phyloP scores from a whole-genome alignment of 495 filamentous ascomycete species.

The Saxophila tyrrhenica region DNA sequence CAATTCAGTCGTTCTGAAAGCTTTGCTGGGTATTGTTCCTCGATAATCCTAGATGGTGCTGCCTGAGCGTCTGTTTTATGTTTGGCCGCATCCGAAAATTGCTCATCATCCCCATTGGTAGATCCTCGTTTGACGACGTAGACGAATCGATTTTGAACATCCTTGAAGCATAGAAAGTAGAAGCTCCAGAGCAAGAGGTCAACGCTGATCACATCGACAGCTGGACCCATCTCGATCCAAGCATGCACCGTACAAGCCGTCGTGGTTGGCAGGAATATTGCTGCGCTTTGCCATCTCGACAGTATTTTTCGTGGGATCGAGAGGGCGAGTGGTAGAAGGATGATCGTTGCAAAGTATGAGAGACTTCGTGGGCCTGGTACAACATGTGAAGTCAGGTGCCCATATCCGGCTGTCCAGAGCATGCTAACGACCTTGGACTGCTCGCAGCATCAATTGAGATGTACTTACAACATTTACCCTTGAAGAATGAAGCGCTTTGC shows the following conservation, averaged over 20 bases:
- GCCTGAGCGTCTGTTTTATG: neutral
- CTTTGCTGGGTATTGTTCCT: constrained; percentile 13
- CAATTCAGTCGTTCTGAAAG: constrained; percentile 7
- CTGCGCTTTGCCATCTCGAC: constrained; percentile 14
- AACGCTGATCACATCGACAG: constrained; percentile 19
- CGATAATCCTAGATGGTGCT: neutral
- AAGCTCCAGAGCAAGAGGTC: constrained; percentile 8
- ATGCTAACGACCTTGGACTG: neutral
- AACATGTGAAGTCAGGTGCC: constrained; percentile 13
- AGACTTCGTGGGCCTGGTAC: constrained; percentile 12
- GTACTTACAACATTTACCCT: no score
- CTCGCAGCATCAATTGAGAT: no score
- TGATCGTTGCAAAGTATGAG: constrained; percentile 12
- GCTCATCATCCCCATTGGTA: neutral
- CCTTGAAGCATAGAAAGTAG: constrained; percentile 10
- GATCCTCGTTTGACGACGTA: neutral
- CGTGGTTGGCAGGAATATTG: constrained; percentile 15
- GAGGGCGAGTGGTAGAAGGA: constrained; percentile 16
- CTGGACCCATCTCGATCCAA: constrained; percentile 13
- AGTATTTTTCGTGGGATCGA: constrained; percentile 9
- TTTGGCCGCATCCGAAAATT: no score
- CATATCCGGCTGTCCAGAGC: neutral
- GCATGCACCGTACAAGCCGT: constrained; percentile 4
- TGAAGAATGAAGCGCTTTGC: no score
- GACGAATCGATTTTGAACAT: constrained; percentile 16